A percentile compares a stretch with the other conserved stretches of the same genome.
Conservation (phyloP, 495 filamentous ascomycete species). For the Oidiodendron maius region DNA sequence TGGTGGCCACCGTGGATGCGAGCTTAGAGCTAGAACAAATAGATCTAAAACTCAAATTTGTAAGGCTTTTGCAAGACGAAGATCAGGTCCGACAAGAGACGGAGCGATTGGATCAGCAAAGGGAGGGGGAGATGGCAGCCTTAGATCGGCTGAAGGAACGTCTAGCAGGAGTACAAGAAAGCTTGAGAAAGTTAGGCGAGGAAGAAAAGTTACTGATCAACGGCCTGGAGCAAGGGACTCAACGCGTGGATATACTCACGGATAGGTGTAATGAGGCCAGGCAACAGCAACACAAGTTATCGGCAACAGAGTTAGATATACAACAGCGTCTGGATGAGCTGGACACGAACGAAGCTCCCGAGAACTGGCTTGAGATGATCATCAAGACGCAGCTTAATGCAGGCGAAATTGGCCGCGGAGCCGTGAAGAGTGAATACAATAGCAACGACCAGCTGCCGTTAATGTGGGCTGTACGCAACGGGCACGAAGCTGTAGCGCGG, state of each 20-base stretch:
- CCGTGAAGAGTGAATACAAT: too few species aligned
- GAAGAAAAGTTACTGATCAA: neutral
- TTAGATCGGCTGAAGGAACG: neutral
- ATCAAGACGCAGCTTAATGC: too few species aligned
- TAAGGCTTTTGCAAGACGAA: neutral
- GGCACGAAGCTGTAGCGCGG: too few species aligned
- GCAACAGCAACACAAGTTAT: neutral
- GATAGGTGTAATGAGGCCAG: neutral
- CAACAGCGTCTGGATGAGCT: neutral
- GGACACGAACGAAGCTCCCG: neutral
- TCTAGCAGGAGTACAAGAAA: neutral
- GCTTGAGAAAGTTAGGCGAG: neutral
- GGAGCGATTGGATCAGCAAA: neutral
- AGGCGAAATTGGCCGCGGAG: too few species aligned
- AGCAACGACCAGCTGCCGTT: too few species aligned
- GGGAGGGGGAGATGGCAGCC: neutral
- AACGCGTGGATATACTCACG: neutral
- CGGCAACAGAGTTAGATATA: neutral
- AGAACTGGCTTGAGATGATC: neutral
- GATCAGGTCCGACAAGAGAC: neutral
- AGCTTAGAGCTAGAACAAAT: neutral
- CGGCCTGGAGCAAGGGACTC: neutral
- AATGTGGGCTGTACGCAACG: too few species aligned
- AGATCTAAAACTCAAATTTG: neutral
- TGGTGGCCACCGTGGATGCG: neutral